Evolutionary conservation across 140 eudicot species (phyloP), one percentile per base, ranked within the genome.

Genomic region (Senecio squalidus): DNA sequence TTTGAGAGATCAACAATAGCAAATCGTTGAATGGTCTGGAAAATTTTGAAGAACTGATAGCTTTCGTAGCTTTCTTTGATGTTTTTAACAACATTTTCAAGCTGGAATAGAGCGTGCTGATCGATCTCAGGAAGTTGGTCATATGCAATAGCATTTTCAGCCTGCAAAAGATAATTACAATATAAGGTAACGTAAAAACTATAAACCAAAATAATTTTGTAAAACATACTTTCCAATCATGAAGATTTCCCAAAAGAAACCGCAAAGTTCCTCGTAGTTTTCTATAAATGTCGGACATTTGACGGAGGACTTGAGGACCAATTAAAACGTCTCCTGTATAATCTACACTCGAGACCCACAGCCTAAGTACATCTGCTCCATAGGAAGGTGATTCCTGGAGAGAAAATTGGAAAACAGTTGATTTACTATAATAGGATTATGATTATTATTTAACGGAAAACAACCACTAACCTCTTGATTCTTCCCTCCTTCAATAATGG

Each of bases 321-420:
- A 92, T 82, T 76, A 84, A 23, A 58, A 88, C 94, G 73, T 93
- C 99, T 44, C 87, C 87, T 17, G 96, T 79, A 70, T 88, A 93
- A 80, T 93, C 99, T 64, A 93, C 99, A 58, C 99, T 93, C 10
- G 99, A 88, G 57, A 93, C 99, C 99, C 96, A 93, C 28, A 93
- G 94, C 52, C 99, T 74, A 53, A 93, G 88, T 38, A 93, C 96
- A 67, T 93, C 99, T 22, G 99, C 96, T 71, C 99, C 93, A 71
- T 84, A 88, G 9, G 89, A 69, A 64, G 94, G 94, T 48, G 81
- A 78, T 79, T 82, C 78, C 88, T 79, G 73, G 28, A 55, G 60
- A 68, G 23, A 23, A 17, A 46, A 25, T 40, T 9, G 9, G 20
- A 25, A 41, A 57, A 9, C 6, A 14, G 22, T 24, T 49, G 30